Percentiles rank a stretch among this genome's conserved stretches.
These are phyloP conservation scores for Oldenlandia corymbosa DNA, from an alignment of 257 asterid genomes.

Conservation along the genomic window DNA sequence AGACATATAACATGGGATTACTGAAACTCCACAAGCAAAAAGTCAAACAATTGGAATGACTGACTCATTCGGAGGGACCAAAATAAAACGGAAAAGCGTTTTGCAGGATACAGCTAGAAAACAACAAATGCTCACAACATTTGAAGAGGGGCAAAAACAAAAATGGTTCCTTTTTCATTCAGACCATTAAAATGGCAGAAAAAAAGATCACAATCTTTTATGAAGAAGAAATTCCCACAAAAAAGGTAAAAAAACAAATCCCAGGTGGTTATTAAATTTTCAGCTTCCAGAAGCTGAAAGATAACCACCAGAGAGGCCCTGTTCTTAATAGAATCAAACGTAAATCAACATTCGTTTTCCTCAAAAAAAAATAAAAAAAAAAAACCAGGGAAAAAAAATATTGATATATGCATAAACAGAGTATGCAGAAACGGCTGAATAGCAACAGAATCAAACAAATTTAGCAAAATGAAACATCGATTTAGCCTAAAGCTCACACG, in stretches of 20 bases:
- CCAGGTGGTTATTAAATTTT: too few species aligned
- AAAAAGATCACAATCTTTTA: background rate
- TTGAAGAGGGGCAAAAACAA: too few species aligned
- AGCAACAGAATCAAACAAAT: background rate
- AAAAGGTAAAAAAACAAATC: background rate
- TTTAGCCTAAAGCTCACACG: background rate
- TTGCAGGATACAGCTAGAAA: too few species aligned
- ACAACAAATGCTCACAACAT: too few species aligned
- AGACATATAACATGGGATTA: background rate
- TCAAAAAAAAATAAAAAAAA: too few species aligned
- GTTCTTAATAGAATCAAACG: too few species aligned
- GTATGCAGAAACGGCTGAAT: background rate
- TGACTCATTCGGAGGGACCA: too few species aligned
- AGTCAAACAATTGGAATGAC: background rate
- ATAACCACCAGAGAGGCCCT: too few species aligned
- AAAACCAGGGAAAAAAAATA: too few species aligned
- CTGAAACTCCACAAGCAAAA: background rate
- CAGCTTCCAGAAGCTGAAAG: background rate
- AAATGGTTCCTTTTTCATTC: slow-evolving; percentile 7
- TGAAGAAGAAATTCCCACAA: background rate
- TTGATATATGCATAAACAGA: background rate
- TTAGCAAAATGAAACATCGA: background rate
- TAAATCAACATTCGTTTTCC: too few species aligned
- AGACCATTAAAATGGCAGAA: slow-evolving; percentile 1
- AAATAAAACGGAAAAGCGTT: too few species aligned